phyloP scores from a whole-genome alignment of 148 eudicot species.

The Cornus suecica region DNA sequence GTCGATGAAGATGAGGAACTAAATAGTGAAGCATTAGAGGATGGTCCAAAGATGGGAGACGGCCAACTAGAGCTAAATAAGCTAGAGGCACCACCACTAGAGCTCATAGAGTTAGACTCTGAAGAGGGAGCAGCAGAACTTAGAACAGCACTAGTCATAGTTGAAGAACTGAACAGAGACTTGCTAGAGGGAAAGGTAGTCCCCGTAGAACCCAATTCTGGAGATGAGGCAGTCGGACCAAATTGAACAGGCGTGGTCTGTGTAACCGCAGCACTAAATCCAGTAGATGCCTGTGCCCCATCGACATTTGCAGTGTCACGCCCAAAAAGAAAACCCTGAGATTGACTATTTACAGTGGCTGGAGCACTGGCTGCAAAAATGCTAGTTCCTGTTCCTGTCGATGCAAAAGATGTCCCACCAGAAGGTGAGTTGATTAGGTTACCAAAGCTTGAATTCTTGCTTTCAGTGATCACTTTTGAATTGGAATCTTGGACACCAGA shows the following conservation, averaged over 20 bases:
- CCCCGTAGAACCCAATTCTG: constrained; percentile 26
- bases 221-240: constrained; percentile 24
- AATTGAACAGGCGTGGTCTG: constrained; percentile 23
- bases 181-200: constrained; percentile 5
- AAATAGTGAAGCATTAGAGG: constrained; percentile 11
- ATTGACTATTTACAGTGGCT: constrained; percentile 17
- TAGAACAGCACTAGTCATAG: constrained; percentile 23
- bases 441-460: constrained; percentile 27
- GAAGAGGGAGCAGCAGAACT: constrained; percentile 35
- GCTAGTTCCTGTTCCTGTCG: constrained; percentile 22
- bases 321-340: constrained; percentile 33
- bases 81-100: constrained; percentile 27
- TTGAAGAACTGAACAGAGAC: background rate
- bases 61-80: background rate
- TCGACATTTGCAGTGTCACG: constrained; percentile 20
- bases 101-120: constrained; percentile 19
- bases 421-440: constrained; percentile 22
- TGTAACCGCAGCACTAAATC: constrained; percentile 19
- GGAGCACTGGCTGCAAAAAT: constrained; percentile 37
- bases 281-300: constrained; percentile 20
- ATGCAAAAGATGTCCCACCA: constrained; percentile 21
- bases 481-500: constrained; percentile 19
- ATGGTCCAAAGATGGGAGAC: background rate
- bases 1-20: constrained; percentile 26
- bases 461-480: constrained; percentile 25